Conservation (phyloP, 805 yeast genomes). For the Myxozyma sirexii region DNA sequence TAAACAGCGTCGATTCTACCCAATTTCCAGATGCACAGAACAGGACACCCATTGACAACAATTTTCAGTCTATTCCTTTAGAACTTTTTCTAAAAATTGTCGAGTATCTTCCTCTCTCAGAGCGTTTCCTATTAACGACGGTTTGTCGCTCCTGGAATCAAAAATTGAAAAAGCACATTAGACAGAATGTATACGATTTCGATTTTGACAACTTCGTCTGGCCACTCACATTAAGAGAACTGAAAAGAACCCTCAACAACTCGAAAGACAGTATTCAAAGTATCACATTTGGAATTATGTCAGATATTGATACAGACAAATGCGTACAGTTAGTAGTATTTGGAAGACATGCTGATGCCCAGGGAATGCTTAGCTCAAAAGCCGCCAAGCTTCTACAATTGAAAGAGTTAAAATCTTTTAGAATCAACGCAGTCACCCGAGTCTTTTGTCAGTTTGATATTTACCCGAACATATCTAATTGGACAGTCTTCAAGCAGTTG, state of each 20-base stretch:
- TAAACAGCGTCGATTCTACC: too few relatives aligned
- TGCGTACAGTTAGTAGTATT: neutral
- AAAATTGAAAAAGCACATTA: neutral
- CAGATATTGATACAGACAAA: neutral
- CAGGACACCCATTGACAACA: neutral
- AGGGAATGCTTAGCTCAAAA: neutral
- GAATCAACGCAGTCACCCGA: neutral
- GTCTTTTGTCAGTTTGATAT: neutral
- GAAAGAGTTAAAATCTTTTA: neutral
- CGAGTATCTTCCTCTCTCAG: constrained; percentile 1
- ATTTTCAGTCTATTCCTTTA: neutral
- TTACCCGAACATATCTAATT: neutral
- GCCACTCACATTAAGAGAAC: constrained; percentile 2
- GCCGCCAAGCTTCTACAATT: neutral
- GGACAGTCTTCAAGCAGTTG: constrained; percentile 3
- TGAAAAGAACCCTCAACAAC: neutral
- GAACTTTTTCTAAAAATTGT: constrained; percentile 15
- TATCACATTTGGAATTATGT: constrained; percentile 1
- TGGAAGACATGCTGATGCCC: neutral
- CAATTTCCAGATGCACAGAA: too few relatives aligned
- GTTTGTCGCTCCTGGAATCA: constrained; percentile 4
- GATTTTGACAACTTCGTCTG: constrained; percentile 4
- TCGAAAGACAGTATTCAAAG: neutral
- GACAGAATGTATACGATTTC: neutral
- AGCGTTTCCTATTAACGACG: neutral